Conservation (phyloP, 2,329 filamentous ascomycete species). For the Reticulascus tulasneorum region DNA sequence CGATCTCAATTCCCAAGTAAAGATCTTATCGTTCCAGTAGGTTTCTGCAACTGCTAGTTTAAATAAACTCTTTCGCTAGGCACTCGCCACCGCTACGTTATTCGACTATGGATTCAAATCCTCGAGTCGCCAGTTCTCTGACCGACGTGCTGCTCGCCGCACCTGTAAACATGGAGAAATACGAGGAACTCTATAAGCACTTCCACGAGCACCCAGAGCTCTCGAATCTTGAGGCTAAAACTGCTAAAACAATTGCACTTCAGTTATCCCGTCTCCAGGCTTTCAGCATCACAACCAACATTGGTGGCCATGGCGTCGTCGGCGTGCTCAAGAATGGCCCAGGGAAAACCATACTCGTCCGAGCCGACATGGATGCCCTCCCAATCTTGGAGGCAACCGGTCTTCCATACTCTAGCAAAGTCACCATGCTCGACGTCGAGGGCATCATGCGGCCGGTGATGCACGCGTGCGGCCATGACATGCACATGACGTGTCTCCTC, state of each 20-base stretch:
- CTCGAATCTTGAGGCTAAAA: constrained; percentile 51
- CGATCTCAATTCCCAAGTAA: no score
- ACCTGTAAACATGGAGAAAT: background rate
- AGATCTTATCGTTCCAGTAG: no score
- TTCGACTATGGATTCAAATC: no score
- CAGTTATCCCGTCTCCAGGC: constrained; percentile 26
- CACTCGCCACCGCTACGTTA: no score
- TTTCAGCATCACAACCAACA: constrained; percentile 37
- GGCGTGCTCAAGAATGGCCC: constrained; percentile 52
- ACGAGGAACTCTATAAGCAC: constrained; percentile 51
- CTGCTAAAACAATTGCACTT: constrained; percentile 41
- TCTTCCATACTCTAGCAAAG: constrained; percentile 49
- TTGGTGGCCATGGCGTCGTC: constrained; percentile 57
- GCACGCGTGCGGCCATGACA: constrained; percentile 67
- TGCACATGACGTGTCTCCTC: constrained; percentile 57
- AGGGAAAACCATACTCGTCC: constrained; percentile 52
- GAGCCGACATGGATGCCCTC: constrained; percentile 60
- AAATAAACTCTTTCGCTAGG: no score
- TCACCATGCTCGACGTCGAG: constrained; percentile 33
- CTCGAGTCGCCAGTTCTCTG: no score
- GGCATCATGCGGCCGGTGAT: constrained; percentile 53
- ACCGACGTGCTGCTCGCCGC: background rate
- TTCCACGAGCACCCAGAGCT: constrained; percentile 58
- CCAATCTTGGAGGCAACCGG: constrained; percentile 54
- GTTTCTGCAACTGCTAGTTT: no score